Conservation (phyloP, 1,139 yeast genomes). For the Saccharomyces hybrid region DNA sequence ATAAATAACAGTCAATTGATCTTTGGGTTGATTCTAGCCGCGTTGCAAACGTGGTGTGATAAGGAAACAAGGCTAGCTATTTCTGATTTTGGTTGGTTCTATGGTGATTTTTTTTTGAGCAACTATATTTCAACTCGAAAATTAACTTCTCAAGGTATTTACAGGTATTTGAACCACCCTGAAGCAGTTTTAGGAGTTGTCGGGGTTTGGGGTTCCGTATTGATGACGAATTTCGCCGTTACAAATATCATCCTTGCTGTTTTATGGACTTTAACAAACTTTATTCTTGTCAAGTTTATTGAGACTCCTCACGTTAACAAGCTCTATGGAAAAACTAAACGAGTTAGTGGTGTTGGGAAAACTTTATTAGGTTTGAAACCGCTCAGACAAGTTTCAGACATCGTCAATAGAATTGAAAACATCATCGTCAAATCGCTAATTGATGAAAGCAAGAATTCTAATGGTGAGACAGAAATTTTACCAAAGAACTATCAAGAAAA, state of each 20-base stretch:
- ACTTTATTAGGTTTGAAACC: constrained; percentile 38
- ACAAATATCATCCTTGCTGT: constrained; percentile 52
- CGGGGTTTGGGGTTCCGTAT: constrained; percentile 73
- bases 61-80: constrained; percentile 63
- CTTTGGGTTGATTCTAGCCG: constrained; percentile 52
- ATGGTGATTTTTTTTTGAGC: constrained; percentile 78
- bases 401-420: constrained; percentile 27
- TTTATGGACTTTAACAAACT: constrained; percentile 63
- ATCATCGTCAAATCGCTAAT: constrained; percentile 19
- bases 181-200: constrained; percentile 77
- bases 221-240: constrained; percentile 50
- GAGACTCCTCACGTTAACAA: constrained; percentile 77
- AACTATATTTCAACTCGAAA: constrained; percentile 36
- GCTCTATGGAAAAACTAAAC: constrained; percentile 57
- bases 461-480: background rate
- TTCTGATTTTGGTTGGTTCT: constrained; percentile 86
- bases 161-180: constrained; percentile 78
- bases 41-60: constrained; percentile 68
- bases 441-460: constrained; percentile 6
- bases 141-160: constrained; percentile 75
- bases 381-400: constrained; percentile 30
- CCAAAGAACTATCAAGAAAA: background rate
- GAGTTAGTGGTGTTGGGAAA: constrained; percentile 55
- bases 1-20: constrained; percentile 40
- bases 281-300: constrained; percentile 62